Percentiles rank a stretch among this genome's conserved stretches.
Conservation (phyloP, 768 basidiomycete genomes). For the Amanita exitialis region DNA sequence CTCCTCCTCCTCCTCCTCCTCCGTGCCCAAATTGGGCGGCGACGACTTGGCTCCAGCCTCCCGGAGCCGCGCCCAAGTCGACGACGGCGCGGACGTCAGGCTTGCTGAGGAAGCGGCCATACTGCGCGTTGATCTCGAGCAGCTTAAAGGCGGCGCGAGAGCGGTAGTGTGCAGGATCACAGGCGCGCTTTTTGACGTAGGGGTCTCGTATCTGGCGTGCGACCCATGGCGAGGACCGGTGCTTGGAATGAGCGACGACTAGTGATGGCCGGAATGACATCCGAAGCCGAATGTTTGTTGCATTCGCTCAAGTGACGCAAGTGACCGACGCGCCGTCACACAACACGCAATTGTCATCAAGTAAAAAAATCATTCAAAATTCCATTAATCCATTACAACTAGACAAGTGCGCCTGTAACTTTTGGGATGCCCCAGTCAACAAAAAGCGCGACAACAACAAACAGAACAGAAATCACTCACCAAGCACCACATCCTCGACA, state of each 20-base stretch:
- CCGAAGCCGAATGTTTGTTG: no score
- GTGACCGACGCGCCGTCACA: no score
- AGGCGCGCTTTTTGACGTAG: conserved; percentile 47
- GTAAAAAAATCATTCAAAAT: no score
- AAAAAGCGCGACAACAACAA: no score
- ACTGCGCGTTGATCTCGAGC: conserved; percentile 59
- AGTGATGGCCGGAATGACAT: conserved; percentile 2
- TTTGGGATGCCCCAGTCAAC: no score
- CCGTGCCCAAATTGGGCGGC: conserved; percentile 52
- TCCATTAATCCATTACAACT: no score
- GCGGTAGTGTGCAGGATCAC: conserved; percentile 42
- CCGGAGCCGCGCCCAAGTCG: conserved; percentile 88
- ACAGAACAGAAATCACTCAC: not conserved
- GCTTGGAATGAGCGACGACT: conserved; percentile 13
- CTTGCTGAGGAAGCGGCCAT: conserved; percentile 39
- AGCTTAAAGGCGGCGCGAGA: conserved; percentile 92
- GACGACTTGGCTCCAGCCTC: conserved; percentile 90
- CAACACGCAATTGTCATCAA: no score
- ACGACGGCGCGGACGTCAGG: conserved; percentile 54
- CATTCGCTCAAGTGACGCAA: no score
- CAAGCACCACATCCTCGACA: not conserved
- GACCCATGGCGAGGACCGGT: conserved; percentile 54
- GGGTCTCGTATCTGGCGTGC: conserved; percentile 62
- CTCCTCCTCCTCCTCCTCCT: no score
- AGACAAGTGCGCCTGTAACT: no score